Evolutionary conservation across 805 yeast species (phyloP).

Genomic region (Spathaspora gorwiae): DNA sequence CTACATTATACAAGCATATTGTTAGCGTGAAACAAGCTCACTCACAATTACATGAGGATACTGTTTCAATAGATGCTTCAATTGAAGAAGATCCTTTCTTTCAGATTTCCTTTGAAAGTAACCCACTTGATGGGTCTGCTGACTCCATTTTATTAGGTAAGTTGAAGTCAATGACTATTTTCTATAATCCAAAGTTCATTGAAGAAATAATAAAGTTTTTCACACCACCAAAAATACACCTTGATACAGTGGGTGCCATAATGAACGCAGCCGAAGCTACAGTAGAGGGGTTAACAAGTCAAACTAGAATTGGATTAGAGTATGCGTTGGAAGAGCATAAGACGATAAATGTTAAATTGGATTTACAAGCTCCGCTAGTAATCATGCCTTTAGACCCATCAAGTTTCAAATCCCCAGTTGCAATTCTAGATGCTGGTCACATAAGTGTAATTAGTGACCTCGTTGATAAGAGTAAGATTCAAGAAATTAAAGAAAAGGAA

Average conservation of each 20-base stretch:
- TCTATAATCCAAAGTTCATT: slow-evolving; percentile 79
- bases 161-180: slow-evolving; percentile 81
- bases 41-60: slow-evolving; percentile 27
- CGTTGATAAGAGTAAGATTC: slow-evolving; percentile 63
- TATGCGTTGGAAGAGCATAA: slow-evolving; percentile 94
- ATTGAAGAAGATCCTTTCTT: slow-evolving; percentile 61
- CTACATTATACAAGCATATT: slow-evolving; percentile 78
- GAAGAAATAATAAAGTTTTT: slow-evolving; percentile 74
- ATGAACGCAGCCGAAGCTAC: slow-evolving; percentile 94
- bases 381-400: slow-evolving; percentile 80
- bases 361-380: slow-evolving; percentile 89
- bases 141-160: slow-evolving; percentile 73
- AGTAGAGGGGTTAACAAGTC: slow-evolving; percentile 83
- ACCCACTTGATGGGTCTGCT: slow-evolving; percentile 81
- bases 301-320: slow-evolving; percentile 87
- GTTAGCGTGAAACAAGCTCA: slow-evolving; percentile 73
- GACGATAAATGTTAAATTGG: slow-evolving; percentile 78
- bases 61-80: background rate
- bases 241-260: slow-evolving; percentile 84
- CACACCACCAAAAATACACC: slow-evolving; percentile 79
- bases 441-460: slow-evolving; percentile 78
- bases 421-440: slow-evolving; percentile 93
- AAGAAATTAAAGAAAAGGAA: slow-evolving; percentile 61
- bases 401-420: slow-evolving; percentile 80
- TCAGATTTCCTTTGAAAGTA: slow-evolving; percentile 73